phyloP scores from a whole-genome alignment of 306 rosid genomes.

The Ceratonia siliqua region DNA sequence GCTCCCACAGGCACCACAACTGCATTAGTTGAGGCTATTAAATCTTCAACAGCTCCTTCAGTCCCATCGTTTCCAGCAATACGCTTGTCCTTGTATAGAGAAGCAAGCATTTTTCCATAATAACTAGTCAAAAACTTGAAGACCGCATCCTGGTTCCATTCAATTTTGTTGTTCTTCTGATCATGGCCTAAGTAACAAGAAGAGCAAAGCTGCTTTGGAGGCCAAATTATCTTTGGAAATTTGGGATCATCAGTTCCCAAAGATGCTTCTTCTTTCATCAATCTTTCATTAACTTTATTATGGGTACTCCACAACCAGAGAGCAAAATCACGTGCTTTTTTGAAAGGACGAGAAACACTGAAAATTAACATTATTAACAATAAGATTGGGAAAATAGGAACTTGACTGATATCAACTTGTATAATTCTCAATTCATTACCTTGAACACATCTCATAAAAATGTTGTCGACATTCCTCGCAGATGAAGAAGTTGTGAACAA shows the following conservation, averaged over 20 bases:
- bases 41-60: slow-evolving; percentile 53
- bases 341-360: slow-evolving; percentile 81
- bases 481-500: slow-evolving; percentile 77
- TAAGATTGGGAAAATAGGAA: slow-evolving; percentile 30
- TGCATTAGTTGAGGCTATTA: slow-evolving; percentile 57
- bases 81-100: slow-evolving; percentile 57
- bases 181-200: slow-evolving; percentile 58
- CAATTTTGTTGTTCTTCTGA: slow-evolving; percentile 46
- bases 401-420: slow-evolving; percentile 24
- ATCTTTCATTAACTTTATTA: slow-evolving; percentile 80
- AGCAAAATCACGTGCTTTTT: slow-evolving; percentile 69
- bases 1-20: slow-evolving; percentile 94
- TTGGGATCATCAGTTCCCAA: slow-evolving; percentile 82
- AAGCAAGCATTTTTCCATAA: slow-evolving; percentile 60
- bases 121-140: slow-evolving; percentile 58
- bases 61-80: slow-evolving; percentile 35
- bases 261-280: slow-evolving; percentile 79
- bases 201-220: slow-evolving; percentile 75
- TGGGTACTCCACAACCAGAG: slow-evolving; percentile 95
- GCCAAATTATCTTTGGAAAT: slow-evolving; percentile 92
- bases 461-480: slow-evolving; percentile 97
- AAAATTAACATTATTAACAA: slow-evolving; percentile 8
- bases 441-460: slow-evolving; percentile 81
- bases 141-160: slow-evolving; percentile 80
- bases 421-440: slow-evolving; percentile 42